Evolutionary conservation across 306 rosid species (phyloP), one percentile per base, ranked within the genome.

Genomic region (Malus sieversii): DNA sequence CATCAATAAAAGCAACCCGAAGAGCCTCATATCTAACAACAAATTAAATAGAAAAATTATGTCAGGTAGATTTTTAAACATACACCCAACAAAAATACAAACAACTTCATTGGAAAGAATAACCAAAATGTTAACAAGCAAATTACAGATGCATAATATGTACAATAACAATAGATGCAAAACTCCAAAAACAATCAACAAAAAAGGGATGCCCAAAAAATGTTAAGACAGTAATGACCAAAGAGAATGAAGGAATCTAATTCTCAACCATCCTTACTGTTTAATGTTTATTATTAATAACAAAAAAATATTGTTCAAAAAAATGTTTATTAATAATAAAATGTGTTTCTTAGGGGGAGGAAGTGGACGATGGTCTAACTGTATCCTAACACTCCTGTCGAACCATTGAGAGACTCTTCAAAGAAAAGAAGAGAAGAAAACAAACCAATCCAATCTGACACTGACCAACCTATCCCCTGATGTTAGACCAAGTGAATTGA

Each of bases 1-100:
- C 89, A 82, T 95, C 97, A 60, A 95, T 95, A 83, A 85, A 95
- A 61, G 98, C 98, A 2, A 95, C 93, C 45, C 98, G 97, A 66
- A 95, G 93, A 79, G 97, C 97, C 88, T 94, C 98, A 85, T 94
- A 88, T 81, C 98, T 94, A 66, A 64, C 67, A 77, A 63, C 66
- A 75, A 72, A 66, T 52, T 10, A 77, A 45, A 66, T 12, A 48
- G n/a, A 12, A 68, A 74, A 72, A 70, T 65, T 19, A 35, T 15
- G 42, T 27, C 38, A 63, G 67, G 32, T 30, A 63, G 38, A 19
- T 35, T 33, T 33, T 18, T 6, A 20, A 33, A 7, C 8, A 53
- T 20, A 3, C 68, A 29, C 13, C 13, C 6, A 32, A 32, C 6
- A 27, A 60, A 63, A 16, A 8, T 63, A 18, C n/a, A 63, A 62